phyloP scores from a whole-genome alignment of 176 grass and related monocot species.

The Guadua angustifolia region DNA sequence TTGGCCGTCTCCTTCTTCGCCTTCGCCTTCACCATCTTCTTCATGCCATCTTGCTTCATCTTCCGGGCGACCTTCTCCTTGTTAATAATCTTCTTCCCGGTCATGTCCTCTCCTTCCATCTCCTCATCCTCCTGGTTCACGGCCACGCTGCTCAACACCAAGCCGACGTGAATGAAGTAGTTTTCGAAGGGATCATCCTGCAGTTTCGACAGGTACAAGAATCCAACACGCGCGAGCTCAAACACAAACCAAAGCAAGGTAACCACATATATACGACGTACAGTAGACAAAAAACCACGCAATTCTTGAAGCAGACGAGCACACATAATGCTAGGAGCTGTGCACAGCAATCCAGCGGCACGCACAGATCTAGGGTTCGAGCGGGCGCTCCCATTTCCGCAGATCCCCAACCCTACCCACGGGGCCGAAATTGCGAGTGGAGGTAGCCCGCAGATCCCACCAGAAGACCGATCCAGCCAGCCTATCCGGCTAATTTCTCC shows the following conservation, averaged over 20 bases:
- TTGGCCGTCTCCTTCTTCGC: neutral
- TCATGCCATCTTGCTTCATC: neutral
- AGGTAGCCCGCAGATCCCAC: neutral
- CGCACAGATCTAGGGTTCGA: constrained; percentile 14
- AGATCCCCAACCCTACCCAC: neutral
- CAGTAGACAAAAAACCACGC: neutral
- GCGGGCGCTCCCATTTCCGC: neutral
- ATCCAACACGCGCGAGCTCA: neutral
- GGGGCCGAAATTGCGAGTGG: neutral
- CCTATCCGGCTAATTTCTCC: neutral
- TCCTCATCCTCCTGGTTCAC: neutral
- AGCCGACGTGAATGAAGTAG: neutral
- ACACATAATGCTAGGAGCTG: neutral
- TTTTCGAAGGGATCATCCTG: neutral
- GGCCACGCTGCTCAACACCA: neutral
- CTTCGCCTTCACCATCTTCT: neutral
- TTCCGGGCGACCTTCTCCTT: neutral
- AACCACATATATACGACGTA: neutral
- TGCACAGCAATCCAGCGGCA: neutral
- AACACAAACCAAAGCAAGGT: neutral
- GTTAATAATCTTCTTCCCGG: neutral
- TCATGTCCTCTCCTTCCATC: neutral
- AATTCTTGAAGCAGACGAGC: neutral
- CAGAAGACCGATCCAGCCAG: neutral
- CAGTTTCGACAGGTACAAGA: neutral